Percentiles rank a stretch among this genome's conserved stretches.
phyloP scores from a whole-genome alignment of 441 rosid species.

The Geranium incanum region DNA sequence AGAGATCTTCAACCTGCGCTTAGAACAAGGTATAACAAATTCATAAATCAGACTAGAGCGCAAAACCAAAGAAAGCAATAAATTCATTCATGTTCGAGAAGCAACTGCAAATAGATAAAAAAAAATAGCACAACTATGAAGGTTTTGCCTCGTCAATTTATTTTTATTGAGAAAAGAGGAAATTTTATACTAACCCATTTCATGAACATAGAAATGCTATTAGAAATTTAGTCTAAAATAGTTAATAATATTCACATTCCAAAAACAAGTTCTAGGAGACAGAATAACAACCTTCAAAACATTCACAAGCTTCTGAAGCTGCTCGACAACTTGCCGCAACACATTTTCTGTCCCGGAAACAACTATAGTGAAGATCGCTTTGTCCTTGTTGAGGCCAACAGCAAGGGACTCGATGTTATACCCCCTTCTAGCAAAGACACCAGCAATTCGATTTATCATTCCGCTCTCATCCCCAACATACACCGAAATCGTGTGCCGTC shows the following conservation, averaged over 20 bases:
- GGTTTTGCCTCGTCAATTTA: neutral
- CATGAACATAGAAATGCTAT: neutral
- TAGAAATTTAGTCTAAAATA: neutral
- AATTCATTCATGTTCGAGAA: neutral
- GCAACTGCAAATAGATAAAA: neutral
- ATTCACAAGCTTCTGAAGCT: slow-evolving; percentile 79
- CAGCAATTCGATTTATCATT: slow-evolving; percentile 80
- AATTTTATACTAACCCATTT: neutral
- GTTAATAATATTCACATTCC: neutral
- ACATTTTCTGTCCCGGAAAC: slow-evolving; percentile 69
- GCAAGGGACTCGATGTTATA: slow-evolving; percentile 86
- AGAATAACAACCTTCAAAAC: slow-evolving; percentile 54
- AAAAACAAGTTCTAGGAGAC: neutral
- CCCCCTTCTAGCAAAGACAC: slow-evolving; percentile 86
- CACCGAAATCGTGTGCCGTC: slow-evolving; percentile 71
- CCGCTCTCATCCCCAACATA: slow-evolving; percentile 91
- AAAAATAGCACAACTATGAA: neutral
- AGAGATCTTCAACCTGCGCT: slow-evolving; percentile 74
- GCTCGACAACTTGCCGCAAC: slow-evolving; percentile 68
- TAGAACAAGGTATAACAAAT: slow-evolving; percentile 11
- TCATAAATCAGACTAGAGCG: slow-evolving; percentile 11
- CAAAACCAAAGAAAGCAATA: neutral
- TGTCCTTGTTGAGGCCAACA: slow-evolving; percentile 80
- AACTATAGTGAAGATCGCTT: slow-evolving; percentile 73
- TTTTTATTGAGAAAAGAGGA: no score